Evolutionary conservation across 106 monocot species (phyloP).

Genomic region (Apostasia shenzhenica): DNA sequence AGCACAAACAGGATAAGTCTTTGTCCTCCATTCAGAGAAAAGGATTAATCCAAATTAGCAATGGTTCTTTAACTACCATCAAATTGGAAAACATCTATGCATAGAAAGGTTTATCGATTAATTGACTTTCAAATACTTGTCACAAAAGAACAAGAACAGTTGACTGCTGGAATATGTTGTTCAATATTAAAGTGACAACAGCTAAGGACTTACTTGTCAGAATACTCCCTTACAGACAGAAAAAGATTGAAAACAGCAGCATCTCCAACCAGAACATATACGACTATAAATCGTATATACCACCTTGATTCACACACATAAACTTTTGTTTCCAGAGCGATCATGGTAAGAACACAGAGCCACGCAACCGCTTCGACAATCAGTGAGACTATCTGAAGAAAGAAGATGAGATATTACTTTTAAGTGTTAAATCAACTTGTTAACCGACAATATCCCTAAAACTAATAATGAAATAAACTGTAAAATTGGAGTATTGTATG

Average conservation of each 20-base stretch:
- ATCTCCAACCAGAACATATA: conserved; percentile 72
- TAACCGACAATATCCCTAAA: too few relatives aligned
- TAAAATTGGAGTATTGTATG: too few relatives aligned
- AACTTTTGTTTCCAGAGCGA: conserved; percentile 65
- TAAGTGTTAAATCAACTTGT: not conserved
- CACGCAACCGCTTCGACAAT: conserved; percentile 47
- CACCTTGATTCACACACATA: conserved; percentile 84
- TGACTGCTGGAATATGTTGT: too few relatives aligned
- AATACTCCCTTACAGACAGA: conserved; percentile 53
- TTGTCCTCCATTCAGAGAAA: too few relatives aligned
- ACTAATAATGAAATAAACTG: too few relatives aligned
- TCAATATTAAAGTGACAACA: not conserved
- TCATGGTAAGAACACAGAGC: conserved; percentile 62
- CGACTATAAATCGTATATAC: conserved; percentile 78
- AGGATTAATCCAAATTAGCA: too few relatives aligned
- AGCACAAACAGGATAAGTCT: too few relatives aligned
- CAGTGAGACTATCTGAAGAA: conserved; percentile 54
- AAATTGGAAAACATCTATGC: too few relatives aligned
- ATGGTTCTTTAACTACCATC: too few relatives aligned
- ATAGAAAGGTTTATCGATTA: too few relatives aligned
- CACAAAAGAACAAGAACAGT: too few relatives aligned
- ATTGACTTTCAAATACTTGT: too few relatives aligned
- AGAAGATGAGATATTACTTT: not conserved
- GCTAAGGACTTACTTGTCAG: conserved; percentile 37
- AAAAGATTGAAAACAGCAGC: conserved; percentile 60